Percentiles rank a stretch among this genome's conserved stretches.
These are phyloP conservation scores for Phaeosphaeriaceae sp. DNA, from an alignment of 2,329 filamentous ascomycete genomes.

Conservation along the genomic window DNA sequence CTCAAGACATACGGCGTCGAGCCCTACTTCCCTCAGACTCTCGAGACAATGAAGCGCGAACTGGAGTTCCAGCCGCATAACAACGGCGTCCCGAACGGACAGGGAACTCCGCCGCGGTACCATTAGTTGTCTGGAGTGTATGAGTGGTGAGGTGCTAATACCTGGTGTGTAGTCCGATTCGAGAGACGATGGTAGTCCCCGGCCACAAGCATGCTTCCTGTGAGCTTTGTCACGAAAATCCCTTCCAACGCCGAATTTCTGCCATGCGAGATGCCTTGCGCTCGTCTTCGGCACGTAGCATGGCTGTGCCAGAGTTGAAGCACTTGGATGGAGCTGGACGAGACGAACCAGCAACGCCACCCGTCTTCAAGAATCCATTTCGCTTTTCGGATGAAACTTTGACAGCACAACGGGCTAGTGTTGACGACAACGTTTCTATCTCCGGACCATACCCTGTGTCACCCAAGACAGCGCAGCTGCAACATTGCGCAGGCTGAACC, in stretches of 20 bases:
- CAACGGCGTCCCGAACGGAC: constrained; percentile 34
- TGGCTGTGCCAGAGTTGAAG: background rate
- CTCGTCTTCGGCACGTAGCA: background rate
- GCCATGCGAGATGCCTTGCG: background rate
- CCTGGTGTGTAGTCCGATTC: constrained; percentile 7
- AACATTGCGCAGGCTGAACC: no score
- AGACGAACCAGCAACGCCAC: background rate
- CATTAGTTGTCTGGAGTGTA: constrained; percentile 30
- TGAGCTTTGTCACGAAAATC: background rate
- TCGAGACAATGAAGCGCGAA: constrained; percentile 57
- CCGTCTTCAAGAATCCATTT: background rate
- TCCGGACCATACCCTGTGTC: background rate
- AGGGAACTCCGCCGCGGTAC: constrained; percentile 45
- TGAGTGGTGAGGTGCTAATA: constrained; percentile 22
- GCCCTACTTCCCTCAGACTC: constrained; percentile 60
- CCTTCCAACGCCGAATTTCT: background rate
- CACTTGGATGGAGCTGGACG: background rate
- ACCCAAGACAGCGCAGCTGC: background rate
- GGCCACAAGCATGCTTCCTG: background rate
- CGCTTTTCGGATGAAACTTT: background rate
- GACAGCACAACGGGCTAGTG: background rate
- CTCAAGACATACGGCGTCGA: constrained; percentile 60
- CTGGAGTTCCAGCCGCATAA: constrained; percentile 40
- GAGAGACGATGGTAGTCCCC: background rate
- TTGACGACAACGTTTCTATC: background rate